Percentiles rank a stretch among this genome's conserved stretches.
Conservation (phyloP, 2,329 filamentous ascomycete species). For the Pyrenochaeta sp. region DNA sequence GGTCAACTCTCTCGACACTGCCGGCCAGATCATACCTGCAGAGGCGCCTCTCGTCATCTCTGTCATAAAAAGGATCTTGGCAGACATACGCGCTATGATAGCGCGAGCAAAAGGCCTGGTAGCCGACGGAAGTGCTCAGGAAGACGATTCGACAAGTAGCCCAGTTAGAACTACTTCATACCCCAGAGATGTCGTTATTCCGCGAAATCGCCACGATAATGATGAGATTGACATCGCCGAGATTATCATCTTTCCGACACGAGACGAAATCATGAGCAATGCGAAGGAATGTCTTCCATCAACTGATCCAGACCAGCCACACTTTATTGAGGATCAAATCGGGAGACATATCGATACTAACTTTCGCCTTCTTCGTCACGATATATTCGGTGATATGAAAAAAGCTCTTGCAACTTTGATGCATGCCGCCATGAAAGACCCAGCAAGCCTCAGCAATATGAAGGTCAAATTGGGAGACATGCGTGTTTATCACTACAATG, state of each 20-base stretch:
- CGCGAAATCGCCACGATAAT: slow-evolving; percentile 41
- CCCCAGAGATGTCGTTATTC: slow-evolving; percentile 30
- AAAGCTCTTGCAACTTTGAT: slow-evolving; percentile 29
- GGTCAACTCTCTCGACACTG: slow-evolving; percentile 6
- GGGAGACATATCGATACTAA: slow-evolving; percentile 45
- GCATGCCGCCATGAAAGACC: slow-evolving; percentile 15
- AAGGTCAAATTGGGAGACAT: slow-evolving; percentile 26
- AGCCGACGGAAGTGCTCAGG: not conserved
- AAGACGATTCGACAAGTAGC: not conserved
- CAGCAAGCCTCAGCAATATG: slow-evolving; percentile 5
- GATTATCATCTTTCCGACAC: slow-evolving; percentile 43
- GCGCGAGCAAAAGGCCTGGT: slow-evolving; percentile 9
- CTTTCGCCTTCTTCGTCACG: slow-evolving; percentile 45
- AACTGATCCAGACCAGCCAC: slow-evolving; percentile 36
- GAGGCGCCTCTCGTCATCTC: slow-evolving; percentile 1
- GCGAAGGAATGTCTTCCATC: slow-evolving; percentile 47
- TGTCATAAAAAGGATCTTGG: not conserved
- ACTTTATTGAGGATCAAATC: slow-evolving; percentile 31
- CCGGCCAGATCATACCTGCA: slow-evolving; percentile 7
- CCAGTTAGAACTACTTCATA: slow-evolving; percentile 13
- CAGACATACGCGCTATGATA: slow-evolving; percentile 4
- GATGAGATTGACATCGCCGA: slow-evolving; percentile 41
- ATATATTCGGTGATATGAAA: slow-evolving; percentile 44
- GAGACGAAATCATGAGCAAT: slow-evolving; percentile 41
- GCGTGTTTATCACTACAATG: slow-evolving; percentile 28